Percentiles rank a stretch among this genome's conserved stretches.
phyloP scores from a whole-genome alignment of 1,284 basidiomycete genomes.

The Pyrrhoderma lamaoense region DNA sequence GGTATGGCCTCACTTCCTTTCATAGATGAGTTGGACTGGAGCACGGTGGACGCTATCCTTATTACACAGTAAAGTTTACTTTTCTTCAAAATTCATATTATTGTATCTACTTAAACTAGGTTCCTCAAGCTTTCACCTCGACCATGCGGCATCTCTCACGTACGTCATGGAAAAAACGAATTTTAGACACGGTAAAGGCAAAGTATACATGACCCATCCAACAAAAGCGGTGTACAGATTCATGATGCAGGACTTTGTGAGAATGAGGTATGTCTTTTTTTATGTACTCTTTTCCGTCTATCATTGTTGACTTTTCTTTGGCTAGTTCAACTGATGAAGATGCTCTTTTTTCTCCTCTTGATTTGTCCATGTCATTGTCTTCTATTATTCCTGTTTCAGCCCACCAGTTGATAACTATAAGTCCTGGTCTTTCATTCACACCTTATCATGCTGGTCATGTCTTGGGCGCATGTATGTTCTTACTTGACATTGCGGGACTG shows the following conservation, averaged over 20 bases:
- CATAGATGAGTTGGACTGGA: constrained; percentile 98
- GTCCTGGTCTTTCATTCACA: constrained; percentile 89
- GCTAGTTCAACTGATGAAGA: constrained; percentile 64
- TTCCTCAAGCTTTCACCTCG: constrained; percentile 82
- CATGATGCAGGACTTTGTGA: constrained; percentile 98
- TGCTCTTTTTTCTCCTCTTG: constrained; percentile 81
- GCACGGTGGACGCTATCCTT: constrained; percentile 92
- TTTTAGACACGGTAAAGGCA: constrained; percentile 90
- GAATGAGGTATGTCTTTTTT: constrained; percentile 67
- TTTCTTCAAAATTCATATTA: background rate
- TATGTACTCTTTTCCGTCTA: background rate
- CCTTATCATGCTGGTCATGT: constrained; percentile 99
- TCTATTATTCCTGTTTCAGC: constrained; percentile 93
- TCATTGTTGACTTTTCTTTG: constrained; percentile 2
- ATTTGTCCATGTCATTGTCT: constrained; percentile 85
- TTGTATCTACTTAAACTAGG: background rate
- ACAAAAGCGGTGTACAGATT: constrained; percentile 98
- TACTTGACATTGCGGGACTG: constrained; percentile 95
- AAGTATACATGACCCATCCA: constrained; percentile 99
- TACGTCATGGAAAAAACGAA: constrained; percentile 99
- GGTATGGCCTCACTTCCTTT: constrained; percentile 95
- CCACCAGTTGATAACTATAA: constrained; percentile 91
- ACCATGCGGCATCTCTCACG: constrained; percentile 94
- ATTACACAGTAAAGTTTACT: constrained; percentile 72
- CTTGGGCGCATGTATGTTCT: constrained; percentile 95